Base-by-base conservation (phyloP, 495 filamentous ascomycete genomes). In the Aspergillus leporis region DNA sequence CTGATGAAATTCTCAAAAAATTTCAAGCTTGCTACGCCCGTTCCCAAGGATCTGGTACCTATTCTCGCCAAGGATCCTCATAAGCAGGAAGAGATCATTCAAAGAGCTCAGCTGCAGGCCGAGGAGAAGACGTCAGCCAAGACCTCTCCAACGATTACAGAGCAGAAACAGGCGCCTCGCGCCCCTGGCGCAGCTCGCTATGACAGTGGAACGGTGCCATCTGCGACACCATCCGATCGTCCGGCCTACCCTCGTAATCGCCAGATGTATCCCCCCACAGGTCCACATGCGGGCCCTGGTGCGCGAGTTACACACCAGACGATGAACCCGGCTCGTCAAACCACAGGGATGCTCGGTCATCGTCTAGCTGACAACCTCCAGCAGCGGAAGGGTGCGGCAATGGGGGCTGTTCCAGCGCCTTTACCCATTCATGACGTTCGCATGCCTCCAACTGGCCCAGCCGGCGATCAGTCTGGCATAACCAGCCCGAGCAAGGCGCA, bases 61-160 rank as follows among this genome's bases (percentile, higher is more conserved):
- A 99, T 99, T 61, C 87, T 99, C 45, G 93, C 94, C 21, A 99
- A 98, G 69, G 94, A 99, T 69, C 90, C 89, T 21, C 79, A 76
- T 46, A 98, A 97, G 76, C 94, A 99, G 74, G 84, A 91, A 61
- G 84, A 90, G 69, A 98, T 99, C 61, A 87, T 97, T 60, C 87
- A 92, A 68, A 93, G 91, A 66, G 91, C 90, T 3, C 82, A 88
- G 56, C 78, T 78, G 59, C 85, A 91, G 61, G 84, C 81, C 25
- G 71, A 78, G 9, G 82, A 86, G 52, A 86, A 89, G 62, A 75
- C 84, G 18, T 58, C 73, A n/a, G 58, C 66, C 54, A 74, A 81
- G 51, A 58, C 72, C 28, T 54, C 65, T 31, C 56, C 74, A 13
- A 64, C 61, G 21, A 25, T 67, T 4, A 34, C 61, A 21, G 81